phyloP scores from a whole-genome alignment of 805 yeast genomes.

The Peterozyma xylosa region DNA sequence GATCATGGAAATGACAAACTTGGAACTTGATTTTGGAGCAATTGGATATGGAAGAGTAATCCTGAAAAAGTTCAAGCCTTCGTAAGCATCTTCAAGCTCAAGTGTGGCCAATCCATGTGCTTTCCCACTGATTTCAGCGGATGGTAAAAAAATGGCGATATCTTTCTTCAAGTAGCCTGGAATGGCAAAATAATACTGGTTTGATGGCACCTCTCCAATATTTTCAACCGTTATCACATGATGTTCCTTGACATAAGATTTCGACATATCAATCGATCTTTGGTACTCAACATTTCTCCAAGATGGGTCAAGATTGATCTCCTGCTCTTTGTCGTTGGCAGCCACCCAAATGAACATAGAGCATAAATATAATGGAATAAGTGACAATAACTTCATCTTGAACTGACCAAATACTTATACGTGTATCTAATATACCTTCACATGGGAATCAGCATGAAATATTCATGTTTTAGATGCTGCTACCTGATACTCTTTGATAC shows the following conservation, averaged over 20 bases:
- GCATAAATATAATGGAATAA: too few species aligned
- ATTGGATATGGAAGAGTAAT: constrained; percentile 57
- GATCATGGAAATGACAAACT: constrained; percentile 41
- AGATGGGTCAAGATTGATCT: neutral
- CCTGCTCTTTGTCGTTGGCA: too few species aligned
- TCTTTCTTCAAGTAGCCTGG: constrained; percentile 33
- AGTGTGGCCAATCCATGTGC: constrained; percentile 12
- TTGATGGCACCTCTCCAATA: constrained; percentile 42
- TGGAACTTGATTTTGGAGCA: constrained; percentile 48
- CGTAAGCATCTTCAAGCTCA: constrained; percentile 9
- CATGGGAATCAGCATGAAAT: too few species aligned
- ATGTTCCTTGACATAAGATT: constrained; percentile 59
- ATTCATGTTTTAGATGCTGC: too few species aligned
- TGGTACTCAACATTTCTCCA: constrained; percentile 55
- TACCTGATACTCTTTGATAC: too few species aligned
- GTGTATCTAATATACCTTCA: too few species aligned
- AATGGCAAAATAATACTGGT: constrained; percentile 50
- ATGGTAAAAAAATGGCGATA: constrained; percentile 18
- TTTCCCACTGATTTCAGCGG: constrained; percentile 13
- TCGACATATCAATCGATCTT: constrained; percentile 56
- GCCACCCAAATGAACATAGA: too few species aligned
- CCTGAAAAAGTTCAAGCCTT: constrained; percentile 31
- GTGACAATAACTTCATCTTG: too few species aligned
- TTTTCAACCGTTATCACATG: constrained; percentile 52
- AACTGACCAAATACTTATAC: too few species aligned